phyloP scores from a whole-genome alignment of 306 rosid genomes.

The Spatholobus suberectus region DNA sequence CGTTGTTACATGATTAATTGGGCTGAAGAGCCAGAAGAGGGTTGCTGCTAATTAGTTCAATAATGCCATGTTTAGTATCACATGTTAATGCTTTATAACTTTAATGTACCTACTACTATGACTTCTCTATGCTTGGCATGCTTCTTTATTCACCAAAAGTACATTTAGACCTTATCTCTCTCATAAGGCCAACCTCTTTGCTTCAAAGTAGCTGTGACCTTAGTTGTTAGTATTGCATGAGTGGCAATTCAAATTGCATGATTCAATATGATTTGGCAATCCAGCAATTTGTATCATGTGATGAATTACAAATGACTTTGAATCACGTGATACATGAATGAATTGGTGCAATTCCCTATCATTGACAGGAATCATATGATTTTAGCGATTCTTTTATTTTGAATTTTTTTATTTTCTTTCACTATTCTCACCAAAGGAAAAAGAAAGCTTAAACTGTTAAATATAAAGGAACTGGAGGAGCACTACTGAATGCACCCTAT shows the following conservation, averaged over 20 bases:
- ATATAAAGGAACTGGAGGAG: neutral
- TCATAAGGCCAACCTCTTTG: neutral
- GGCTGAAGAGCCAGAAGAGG: neutral
- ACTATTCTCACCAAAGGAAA: neutral
- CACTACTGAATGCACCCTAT: neutral
- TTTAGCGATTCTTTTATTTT: neutral
- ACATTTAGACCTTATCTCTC: neutral
- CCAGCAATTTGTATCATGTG: neutral
- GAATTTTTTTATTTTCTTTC: neutral
- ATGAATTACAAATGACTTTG: neutral
- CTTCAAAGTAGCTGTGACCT: neutral
- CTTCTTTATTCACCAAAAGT: slow-evolving; percentile 9
- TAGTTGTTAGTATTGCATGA: neutral
- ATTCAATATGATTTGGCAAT: neutral
- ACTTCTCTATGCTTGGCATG: neutral
- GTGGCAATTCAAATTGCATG: neutral
- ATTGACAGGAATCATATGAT: neutral
- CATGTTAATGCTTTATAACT: neutral
- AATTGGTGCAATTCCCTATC: neutral
- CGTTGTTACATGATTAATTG: neutral
- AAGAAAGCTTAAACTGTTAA: neutral
- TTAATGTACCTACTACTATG: neutral
- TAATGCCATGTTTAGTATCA: neutral
- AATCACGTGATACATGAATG: neutral
- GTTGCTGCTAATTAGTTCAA: neutral